phyloP scores from a whole-genome alignment of 495 filamentous ascomycete genomes.

The Monascus purpureus region DNA sequence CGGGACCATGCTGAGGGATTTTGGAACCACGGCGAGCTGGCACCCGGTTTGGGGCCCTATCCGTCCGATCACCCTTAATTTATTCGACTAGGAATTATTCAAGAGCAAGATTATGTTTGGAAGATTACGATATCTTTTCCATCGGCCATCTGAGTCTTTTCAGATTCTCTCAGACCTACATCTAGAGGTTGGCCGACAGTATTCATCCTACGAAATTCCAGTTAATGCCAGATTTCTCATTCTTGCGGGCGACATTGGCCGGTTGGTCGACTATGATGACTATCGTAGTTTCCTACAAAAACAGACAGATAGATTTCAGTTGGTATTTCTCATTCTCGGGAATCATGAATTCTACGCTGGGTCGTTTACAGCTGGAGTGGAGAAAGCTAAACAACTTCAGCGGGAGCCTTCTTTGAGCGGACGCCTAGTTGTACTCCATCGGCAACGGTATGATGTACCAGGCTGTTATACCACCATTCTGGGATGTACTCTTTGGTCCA shows the following conservation, averaged over 20 bases:
- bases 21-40: too few species aligned
- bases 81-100: too few species aligned
- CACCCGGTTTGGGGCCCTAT: too few species aligned
- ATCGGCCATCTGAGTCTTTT: conserved; percentile 14
- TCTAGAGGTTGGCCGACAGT: conserved; percentile 40
- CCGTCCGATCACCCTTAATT: too few species aligned
- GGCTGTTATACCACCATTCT: conserved; percentile 30
- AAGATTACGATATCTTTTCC: conserved; percentile 6
- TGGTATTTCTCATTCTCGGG: conserved; percentile 40
- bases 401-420: conserved; percentile 27
- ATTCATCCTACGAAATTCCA: conserved; percentile 32
- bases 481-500: conserved; percentile 44
- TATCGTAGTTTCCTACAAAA: conserved; percentile 36
- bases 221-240: conserved; percentile 34
- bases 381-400: conserved; percentile 27
- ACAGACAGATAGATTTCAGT: conserved; percentile 27
- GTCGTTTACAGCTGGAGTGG: conserved; percentile 20
- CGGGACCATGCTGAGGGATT: too few species aligned
- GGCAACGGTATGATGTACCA: conserved; percentile 25
- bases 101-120: conserved; percentile 6
- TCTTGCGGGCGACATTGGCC: conserved; percentile 45
- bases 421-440: conserved; percentile 33
- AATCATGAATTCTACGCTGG: conserved; percentile 46
- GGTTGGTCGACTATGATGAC: conserved; percentile 34
- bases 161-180: conserved; percentile 46